Evolutionary conservation across 1,139 yeast genomes (phyloP).

Genomic region (Arxiozyma telluris): DNA sequence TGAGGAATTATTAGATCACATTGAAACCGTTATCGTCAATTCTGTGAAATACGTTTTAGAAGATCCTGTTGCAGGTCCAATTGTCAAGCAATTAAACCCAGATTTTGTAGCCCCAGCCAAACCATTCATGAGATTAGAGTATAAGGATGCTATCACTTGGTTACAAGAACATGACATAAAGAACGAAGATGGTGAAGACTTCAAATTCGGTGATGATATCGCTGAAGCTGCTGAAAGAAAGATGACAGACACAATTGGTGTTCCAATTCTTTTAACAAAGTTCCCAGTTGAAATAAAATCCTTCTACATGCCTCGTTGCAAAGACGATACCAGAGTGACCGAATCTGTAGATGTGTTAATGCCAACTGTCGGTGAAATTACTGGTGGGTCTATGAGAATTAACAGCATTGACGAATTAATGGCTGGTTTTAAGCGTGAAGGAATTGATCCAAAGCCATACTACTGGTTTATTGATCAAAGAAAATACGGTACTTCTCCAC

Average conservation of each 20-base stretch:
- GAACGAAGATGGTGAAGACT: slow-evolving; percentile 87
- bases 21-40: slow-evolving; percentile 68
- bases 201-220: slow-evolving; percentile 96
- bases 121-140: slow-evolving; percentile 89
- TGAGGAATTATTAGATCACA: slow-evolving; percentile 76
- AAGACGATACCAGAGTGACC: slow-evolving; percentile 86
- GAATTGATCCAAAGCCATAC: slow-evolving; percentile 67
- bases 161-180: slow-evolving; percentile 88
- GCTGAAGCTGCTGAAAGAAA: slow-evolving; percentile 99
- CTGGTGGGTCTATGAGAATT: slow-evolving; percentile 99
- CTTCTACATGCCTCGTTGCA: slow-evolving; percentile 92
- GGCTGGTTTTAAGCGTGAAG: slow-evolving; percentile 89
- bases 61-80: slow-evolving; percentile 87
- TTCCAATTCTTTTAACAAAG: slow-evolving; percentile 81
- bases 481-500: slow-evolving; percentile 95
- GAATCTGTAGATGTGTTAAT: slow-evolving; percentile 96
- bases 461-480: slow-evolving; percentile 97
- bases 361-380: slow-evolving; percentile 98
- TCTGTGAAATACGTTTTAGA: slow-evolving; percentile 68
- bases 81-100: slow-evolving; percentile 88
- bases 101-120: slow-evolving; percentile 66
- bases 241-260: slow-evolving; percentile 92
- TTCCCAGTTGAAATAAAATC: slow-evolving; percentile 98
- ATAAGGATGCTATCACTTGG: slow-evolving; percentile 89
- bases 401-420: slow-evolving; percentile 69